Conservation (phyloP, 345 rosid species). For the Euclidium syriacum region DNA sequence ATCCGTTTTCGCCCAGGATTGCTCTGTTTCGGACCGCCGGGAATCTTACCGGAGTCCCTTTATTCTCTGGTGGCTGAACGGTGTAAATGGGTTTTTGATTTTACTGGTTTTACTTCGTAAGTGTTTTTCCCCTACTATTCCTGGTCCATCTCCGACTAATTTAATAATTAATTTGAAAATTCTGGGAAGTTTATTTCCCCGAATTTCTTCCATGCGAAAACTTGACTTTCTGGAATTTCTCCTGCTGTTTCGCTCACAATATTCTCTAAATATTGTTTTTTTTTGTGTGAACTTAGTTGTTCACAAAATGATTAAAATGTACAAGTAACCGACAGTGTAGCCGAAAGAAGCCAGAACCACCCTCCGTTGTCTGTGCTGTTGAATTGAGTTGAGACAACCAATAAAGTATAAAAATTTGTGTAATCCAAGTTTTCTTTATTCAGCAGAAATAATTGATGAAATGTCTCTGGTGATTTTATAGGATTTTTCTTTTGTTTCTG, state of each 20-base stretch:
- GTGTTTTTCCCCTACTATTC: background rate
- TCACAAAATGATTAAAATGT: slow-evolving; percentile 3
- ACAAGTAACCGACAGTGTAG: slow-evolving; percentile 27
- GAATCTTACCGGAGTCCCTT: slow-evolving; percentile 1
- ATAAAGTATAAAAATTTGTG: background rate
- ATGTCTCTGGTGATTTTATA: slow-evolving; percentile 12
- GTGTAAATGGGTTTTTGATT: slow-evolving; percentile 9
- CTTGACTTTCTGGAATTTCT: background rate
- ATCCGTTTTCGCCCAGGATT: background rate
- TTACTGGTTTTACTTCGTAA: background rate
- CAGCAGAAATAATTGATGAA: background rate
- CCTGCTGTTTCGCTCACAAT: slow-evolving; percentile 1
- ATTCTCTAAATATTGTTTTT: background rate
- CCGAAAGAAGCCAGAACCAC: slow-evolving; percentile 9
- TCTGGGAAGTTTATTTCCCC: background rate
- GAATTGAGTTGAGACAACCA: background rate
- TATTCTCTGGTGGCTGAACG: background rate
- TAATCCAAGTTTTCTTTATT: background rate
- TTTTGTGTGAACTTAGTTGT: slow-evolving; percentile 3
- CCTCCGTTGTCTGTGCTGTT: slow-evolving; percentile 3
- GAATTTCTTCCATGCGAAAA: background rate
- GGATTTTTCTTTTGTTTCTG: slow-evolving; percentile 15
- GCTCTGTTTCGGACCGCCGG: slow-evolving; percentile 3
- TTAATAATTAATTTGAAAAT: background rate
- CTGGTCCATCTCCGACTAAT: background rate